Base-by-base conservation (phyloP, 768 basidiomycete genomes). In the Psilocybe cubensis region DNA sequence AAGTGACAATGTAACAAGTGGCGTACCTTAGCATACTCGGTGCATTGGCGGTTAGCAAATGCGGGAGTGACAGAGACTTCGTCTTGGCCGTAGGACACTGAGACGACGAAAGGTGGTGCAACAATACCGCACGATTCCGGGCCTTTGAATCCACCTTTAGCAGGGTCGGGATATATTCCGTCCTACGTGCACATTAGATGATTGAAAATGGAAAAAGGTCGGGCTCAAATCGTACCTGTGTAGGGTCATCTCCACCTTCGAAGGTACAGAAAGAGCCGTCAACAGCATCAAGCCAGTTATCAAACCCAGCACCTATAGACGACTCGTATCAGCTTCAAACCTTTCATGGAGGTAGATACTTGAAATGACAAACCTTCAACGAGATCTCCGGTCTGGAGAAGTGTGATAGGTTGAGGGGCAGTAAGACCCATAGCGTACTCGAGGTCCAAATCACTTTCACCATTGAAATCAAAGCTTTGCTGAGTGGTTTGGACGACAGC, bases 391-490 rank as follows among this genome's bases (percentile, higher is more conserved):
- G 72, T 75, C 56, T 81, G 80, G 33, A 78, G 75, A 33, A 81
- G 67, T 2, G 74, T 77, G 8, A 81, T 74, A 4, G 60, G 52
- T 57, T 79, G 79, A 0, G 69, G 65, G 17, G 62, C 68, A 7
- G 73, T 74, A 10, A 85, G 72, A 9, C 73, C 68, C 82, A 85
- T 83, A 25, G 76, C 78, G 52, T 83, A 85, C 67, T 85, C 71
- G 11, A 87, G 73, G 67, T 86, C 85, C 7, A 87, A 73, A 58
- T 84, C 74, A 20, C 83, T 80, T 66, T 87, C 84, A 53, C 79
- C 83, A 58, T 83, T 84, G 65, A 74, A 75, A 23, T 72, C 61
- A 62, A 83, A 82, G 50, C 78, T 73, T 59, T 70, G 66, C 29
- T 74, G 35, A 5, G 58, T 60, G 3, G 77, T 77, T 64, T 85